A percentile compares a stretch with the other conserved stretches of the same genome.
Evolutionary conservation across 257 asterid genomes (phyloP).

Genomic region (Solanum medicagineum): DNA sequence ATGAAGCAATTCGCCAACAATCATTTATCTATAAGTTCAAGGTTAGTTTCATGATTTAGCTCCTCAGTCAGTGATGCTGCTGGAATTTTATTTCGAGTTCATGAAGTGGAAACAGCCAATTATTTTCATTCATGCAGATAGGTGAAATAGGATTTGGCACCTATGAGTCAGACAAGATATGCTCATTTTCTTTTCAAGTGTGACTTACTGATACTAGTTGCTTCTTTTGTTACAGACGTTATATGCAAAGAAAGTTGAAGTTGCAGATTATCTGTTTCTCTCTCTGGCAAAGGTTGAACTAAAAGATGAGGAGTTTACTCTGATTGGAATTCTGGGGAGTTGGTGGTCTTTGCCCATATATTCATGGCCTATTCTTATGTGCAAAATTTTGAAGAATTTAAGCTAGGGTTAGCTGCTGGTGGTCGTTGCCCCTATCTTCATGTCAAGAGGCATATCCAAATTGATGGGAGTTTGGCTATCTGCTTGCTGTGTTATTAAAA

Average conservation of each 20-base stretch:
- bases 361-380: constrained; percentile 11
- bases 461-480: not conserved
- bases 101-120: not conserved
- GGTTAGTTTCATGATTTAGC: constrained; percentile 12
- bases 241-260: constrained; percentile 11
- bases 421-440: too few species aligned
- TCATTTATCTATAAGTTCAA: constrained; percentile 20
- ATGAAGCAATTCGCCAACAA: constrained; percentile 14
- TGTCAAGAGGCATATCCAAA: too few species aligned
- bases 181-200: not conserved
- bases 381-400: not conserved
- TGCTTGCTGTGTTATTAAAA: not conserved
- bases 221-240: not conserved
- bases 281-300: constrained; percentile 18
- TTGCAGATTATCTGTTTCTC: constrained; percentile 12
- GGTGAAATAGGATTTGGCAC: not conserved
- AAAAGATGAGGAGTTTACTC: constrained; percentile 10
- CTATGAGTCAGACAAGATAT: not conserved
- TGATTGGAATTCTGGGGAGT: constrained; percentile 26
- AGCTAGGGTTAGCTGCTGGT: constrained; percentile 2
- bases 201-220: not conserved
- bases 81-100: not conserved
- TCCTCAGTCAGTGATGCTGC: not conserved
- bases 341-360: constrained; percentile 33
- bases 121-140: not conserved